Conservation (phyloP, 176 grass and related monocot genomes). For the Aegilops speltoides region DNA sequence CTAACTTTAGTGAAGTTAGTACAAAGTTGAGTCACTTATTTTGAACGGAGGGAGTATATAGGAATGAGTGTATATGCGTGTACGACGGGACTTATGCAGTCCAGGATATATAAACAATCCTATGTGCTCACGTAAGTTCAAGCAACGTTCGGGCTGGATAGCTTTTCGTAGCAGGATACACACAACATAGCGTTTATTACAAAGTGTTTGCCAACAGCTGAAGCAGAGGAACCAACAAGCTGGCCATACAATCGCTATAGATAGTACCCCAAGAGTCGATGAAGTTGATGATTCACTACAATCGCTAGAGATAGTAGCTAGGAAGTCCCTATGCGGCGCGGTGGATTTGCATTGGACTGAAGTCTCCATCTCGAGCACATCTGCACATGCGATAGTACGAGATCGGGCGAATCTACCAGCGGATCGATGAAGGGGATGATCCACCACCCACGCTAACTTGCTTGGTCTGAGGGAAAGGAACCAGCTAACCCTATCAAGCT, state of each 20-base stretch:
- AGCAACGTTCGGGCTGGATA: background rate
- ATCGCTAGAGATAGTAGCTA: background rate
- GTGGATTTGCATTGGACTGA: background rate
- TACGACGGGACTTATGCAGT: too few species aligned
- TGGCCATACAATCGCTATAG: too few species aligned
- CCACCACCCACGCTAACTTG: background rate
- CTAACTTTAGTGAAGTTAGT: too few species aligned
- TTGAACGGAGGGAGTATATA: too few species aligned
- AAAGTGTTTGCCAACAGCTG: background rate
- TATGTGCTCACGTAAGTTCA: background rate
- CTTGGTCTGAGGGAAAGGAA: background rate
- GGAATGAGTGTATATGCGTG: too few species aligned
- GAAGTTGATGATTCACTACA: too few species aligned
- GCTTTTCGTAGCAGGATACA: background rate
- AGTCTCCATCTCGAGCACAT: background rate
- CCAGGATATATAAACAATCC: too few species aligned
- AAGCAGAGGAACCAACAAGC: background rate
- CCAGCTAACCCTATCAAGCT: background rate
- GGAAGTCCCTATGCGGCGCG: background rate
- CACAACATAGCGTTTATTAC: background rate
- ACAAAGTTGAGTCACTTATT: too few species aligned
- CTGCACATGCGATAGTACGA: background rate
- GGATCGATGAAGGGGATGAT: background rate
- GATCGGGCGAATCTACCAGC: background rate
- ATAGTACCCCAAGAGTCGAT: too few species aligned